phyloP scores from a whole-genome alignment of 2,329 filamentous ascomycete genomes.

The Fusarium falciforme region DNA sequence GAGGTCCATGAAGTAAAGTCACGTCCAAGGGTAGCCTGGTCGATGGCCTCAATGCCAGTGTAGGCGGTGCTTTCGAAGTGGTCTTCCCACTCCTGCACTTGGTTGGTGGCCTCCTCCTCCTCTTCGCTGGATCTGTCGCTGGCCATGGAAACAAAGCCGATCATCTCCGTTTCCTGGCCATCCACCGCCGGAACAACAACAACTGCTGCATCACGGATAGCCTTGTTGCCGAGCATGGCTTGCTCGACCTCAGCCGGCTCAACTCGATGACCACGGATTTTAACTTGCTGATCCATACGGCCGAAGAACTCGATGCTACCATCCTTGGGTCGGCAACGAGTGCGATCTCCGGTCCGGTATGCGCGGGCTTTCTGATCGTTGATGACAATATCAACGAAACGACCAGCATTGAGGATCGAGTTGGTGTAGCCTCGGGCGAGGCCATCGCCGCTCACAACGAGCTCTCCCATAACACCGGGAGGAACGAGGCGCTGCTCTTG shows the following conservation, averaged over 20 bases:
- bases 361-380: background rate
- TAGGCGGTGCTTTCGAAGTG: too few relatives aligned
- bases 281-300: conserved; percentile 4
- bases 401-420: background rate
- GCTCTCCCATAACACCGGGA: conserved; percentile 1
- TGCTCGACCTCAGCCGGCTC: background rate
- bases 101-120: too few relatives aligned
- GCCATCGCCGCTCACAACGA: background rate
- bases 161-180: too few relatives aligned
- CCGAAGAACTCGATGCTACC: conserved; percentile 1
- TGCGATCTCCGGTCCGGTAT: background rate
- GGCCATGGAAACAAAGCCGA: background rate
- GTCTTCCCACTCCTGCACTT: too few relatives aligned
- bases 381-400: too few relatives aligned
- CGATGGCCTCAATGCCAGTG: too few relatives aligned
- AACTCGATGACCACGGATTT: background rate
- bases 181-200: too few relatives aligned
- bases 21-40: too few relatives aligned
- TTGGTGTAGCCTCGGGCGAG: background rate
- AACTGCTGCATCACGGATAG: too few relatives aligned
- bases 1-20: too few relatives aligned
- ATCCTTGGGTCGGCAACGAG: background rate
- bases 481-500: background rate
- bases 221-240: too few relatives aligned
- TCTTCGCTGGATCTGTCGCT: too few relatives aligned